Percentiles rank a stretch among this genome's conserved stretches.
phyloP scores from a whole-genome alignment of 2,329 filamentous ascomycete genomes.

The Aspergillus fructus region DNA sequence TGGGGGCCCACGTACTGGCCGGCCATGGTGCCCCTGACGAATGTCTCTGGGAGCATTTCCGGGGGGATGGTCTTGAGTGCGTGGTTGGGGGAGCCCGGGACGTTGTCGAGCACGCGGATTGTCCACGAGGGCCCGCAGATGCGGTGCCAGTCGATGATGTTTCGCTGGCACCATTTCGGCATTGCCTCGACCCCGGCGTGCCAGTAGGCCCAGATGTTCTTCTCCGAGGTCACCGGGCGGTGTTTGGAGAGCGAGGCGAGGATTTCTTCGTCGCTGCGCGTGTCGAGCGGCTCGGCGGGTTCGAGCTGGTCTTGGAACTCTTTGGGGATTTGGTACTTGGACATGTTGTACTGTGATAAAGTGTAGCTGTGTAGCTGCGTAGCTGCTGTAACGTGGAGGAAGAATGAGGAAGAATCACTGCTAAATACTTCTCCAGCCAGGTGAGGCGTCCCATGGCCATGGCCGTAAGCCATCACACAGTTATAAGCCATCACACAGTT shows the following conservation, averaged over 20 bases:
- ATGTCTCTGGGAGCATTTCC: slow-evolving; percentile 9
- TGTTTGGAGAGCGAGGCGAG: neutral
- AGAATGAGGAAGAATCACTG: too few relatives aligned
- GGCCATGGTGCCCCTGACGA: slow-evolving; percentile 14
- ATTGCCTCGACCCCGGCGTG: neutral
- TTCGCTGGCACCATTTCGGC: slow-evolving; percentile 7
- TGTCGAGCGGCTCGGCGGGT: neutral
- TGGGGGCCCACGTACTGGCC: slow-evolving; percentile 15
- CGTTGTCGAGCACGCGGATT: slow-evolving; percentile 3
- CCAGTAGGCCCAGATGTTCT: slow-evolving; percentile 11
- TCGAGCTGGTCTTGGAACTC: slow-evolving; percentile 1
- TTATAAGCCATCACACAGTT: too few relatives aligned
- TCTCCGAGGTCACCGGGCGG: neutral
- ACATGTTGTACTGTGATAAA: too few relatives aligned
- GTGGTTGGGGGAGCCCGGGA: slow-evolving; percentile 36
- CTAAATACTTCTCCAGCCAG: too few relatives aligned
- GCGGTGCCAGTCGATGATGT: slow-evolving; percentile 5
- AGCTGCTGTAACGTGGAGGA: too few relatives aligned
- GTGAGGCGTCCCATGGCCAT: too few relatives aligned
- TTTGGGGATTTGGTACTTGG: neutral
- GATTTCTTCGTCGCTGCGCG: neutral
- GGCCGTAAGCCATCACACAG: too few relatives aligned
- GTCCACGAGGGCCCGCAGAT: slow-evolving; percentile 1
- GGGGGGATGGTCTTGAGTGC: slow-evolving; percentile 14
- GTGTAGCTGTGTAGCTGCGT: too few relatives aligned